Percentiles rank a stretch among this genome's conserved stretches.
phyloP scores from a whole-genome alignment of 2,329 filamentous ascomycete genomes.

The Leptographium lundbergii region DNA sequence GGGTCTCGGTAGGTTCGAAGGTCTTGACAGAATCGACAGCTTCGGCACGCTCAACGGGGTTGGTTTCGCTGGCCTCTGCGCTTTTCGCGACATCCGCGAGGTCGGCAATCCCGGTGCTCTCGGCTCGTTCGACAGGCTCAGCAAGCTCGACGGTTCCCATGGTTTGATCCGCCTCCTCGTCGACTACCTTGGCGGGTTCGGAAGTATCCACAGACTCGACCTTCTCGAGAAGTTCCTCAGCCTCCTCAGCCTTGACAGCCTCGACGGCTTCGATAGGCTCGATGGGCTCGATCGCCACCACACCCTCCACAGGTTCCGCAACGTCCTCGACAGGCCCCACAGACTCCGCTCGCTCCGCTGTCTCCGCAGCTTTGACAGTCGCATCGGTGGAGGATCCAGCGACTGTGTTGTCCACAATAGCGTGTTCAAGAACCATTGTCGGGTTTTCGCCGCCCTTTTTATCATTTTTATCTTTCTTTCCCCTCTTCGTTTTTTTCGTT shows the following conservation, averaged over 20 bases:
- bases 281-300: not conserved
- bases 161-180: not conserved
- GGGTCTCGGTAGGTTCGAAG: too few relatives aligned
- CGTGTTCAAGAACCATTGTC: not conserved
- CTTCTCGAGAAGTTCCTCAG: not conserved
- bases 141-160: not conserved
- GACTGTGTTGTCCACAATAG: not conserved
- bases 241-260: not conserved
- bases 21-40: too few relatives aligned
- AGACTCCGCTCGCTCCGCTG: not conserved
- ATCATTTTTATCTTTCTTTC: not conserved
- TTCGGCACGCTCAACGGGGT: not conserved
- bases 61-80: not conserved
- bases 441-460: not conserved
- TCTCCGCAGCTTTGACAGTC: not conserved
- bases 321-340: not conserved
- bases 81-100: not conserved
- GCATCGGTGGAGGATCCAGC: not conserved
- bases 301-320: not conserved
- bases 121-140: not conserved
- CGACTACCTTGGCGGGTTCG: not conserved
- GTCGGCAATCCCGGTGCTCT: not conserved
- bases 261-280: not conserved
- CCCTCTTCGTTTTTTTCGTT: not conserved
- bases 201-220: not conserved